Percentiles rank a stretch among this genome's conserved stretches.
Evolutionary conservation across 768 basidiomycete species (phyloP).

Genomic region (Candolleomyces aberdarensis): DNA sequence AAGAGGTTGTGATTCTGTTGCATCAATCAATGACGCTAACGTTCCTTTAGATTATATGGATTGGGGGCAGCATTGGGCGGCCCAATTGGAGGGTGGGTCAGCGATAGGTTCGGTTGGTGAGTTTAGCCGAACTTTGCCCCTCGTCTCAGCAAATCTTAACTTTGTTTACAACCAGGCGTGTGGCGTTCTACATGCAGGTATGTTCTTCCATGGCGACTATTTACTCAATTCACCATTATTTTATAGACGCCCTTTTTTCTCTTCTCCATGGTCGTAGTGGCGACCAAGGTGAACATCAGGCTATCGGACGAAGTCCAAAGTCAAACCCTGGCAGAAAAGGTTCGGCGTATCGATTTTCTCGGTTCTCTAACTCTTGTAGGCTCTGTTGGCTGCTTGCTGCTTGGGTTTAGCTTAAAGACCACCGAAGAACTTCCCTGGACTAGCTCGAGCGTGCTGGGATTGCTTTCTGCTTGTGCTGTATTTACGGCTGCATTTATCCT

Average conservation of each 20-base stretch:
- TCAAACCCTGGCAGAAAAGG: slow-evolving; percentile 57
- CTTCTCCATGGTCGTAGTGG: slow-evolving; percentile 68
- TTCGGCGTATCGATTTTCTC: slow-evolving; percentile 79
- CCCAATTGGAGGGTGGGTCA: slow-evolving; percentile 80
- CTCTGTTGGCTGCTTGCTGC: slow-evolving; percentile 64
- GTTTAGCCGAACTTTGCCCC: slow-evolving; percentile 21
- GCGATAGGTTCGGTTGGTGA: slow-evolving; percentile 83
- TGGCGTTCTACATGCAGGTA: slow-evolving; percentile 85
- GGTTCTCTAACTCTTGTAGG: slow-evolving; percentile 80
- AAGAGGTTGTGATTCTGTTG: slow-evolving; percentile 19
- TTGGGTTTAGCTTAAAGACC: slow-evolving; percentile 75
- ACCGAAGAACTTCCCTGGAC: slow-evolving; percentile 78
- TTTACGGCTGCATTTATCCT: slow-evolving; percentile 61
- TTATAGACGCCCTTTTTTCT: slow-evolving; percentile 72
- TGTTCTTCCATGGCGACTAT: slow-evolving; percentile 7
- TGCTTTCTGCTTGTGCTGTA: slow-evolving; percentile 56
- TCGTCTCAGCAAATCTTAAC: slow-evolving; percentile 11
- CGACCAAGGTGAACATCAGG: slow-evolving; percentile 73
- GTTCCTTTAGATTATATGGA: slow-evolving; percentile 64
- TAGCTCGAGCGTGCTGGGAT: slow-evolving; percentile 65
- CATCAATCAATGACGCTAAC: background rate
- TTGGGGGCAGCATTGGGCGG: slow-evolving; percentile 80
- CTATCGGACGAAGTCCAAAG: slow-evolving; percentile 65
- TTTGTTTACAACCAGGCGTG: slow-evolving; percentile 52
- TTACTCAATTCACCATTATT: slow-evolving; percentile 10